Evolutionary conservation across 257 asterid genomes (phyloP), one percentile per base, ranked within the genome.

Genomic region (Solanum commersonii): DNA sequence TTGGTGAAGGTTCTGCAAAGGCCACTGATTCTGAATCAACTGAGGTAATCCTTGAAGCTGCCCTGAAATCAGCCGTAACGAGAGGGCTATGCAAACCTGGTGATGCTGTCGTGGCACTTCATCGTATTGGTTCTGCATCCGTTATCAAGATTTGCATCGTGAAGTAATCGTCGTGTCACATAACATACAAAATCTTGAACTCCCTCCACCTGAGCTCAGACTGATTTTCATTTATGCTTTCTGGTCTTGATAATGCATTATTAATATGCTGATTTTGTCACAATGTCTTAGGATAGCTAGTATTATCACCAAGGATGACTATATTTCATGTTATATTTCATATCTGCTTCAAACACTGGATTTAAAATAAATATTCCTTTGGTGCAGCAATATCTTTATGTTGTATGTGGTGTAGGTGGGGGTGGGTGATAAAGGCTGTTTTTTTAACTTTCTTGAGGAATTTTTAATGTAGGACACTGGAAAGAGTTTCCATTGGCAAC

Each of bases 11-110:
- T 2, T 94, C 98, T 0, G 95, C 98, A 0, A 95, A 92, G 59
- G 96, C 98, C 27, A 94, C 98, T 1, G 97, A 94, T 87, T 90
- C 96, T 1, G 98, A 95, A 76, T 94, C 98, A 27, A 95, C 97
- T 20, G 97, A 95, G 82, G 98, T 91, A n/a, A 93, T 95, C 23
- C 49, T 95, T 86, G 94, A 91, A 87, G 95, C 95, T 11, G 93
- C 97, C 6, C 59, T 95, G 92, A 93, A 85, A 79, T 88, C 92
- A 3, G 98, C 98, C 6, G 88, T 90, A 1, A 82, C 68, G 7
- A 93, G 90, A 67, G 95, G 97, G 23, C 93, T 95, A 85, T 95
- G 98, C 93, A 76, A 78, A 91, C 71, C 92, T 5, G 98, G 97
- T 31, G 98, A 95, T 67, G 97, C 98, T 4, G 92, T 94, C 5